phyloP scores from a whole-genome alignment of 352 stramenopile species.

The Aphanomyces euteiches region DNA sequence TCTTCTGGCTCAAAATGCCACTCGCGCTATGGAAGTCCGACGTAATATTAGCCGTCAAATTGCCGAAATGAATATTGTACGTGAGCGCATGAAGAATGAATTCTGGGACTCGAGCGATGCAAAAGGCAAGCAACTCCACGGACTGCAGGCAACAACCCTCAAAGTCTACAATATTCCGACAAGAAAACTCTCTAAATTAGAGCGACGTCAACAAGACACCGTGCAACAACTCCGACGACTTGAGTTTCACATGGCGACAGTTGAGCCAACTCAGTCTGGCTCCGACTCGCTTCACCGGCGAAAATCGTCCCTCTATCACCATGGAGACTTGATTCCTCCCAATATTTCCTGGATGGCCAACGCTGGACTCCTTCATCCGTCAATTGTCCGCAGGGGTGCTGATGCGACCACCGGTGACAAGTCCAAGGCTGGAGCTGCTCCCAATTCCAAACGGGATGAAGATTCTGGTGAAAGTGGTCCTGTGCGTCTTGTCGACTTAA shows the following conservation, averaged over 20 bases:
- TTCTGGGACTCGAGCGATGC: slow-evolving; percentile 86
- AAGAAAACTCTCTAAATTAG: slow-evolving; percentile 44
- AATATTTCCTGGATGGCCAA: slow-evolving; percentile 41
- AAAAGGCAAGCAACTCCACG: slow-evolving; percentile 56
- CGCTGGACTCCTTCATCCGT: slow-evolving; percentile 32
- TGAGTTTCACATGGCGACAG: slow-evolving; percentile 35
- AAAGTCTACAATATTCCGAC: slow-evolving; percentile 85
- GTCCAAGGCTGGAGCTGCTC: not conserved
- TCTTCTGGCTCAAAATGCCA: slow-evolving; percentile 49
- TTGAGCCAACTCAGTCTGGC: not conserved
- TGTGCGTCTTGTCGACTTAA: slow-evolving; percentile 62
- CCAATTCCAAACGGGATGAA: not conserved
- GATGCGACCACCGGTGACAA: slow-evolving; percentile 2
- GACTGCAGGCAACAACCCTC: slow-evolving; percentile 37
- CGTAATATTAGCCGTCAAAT: slow-evolving; percentile 68
- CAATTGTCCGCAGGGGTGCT: slow-evolving; percentile 25
- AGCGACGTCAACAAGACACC: slow-evolving; percentile 36
- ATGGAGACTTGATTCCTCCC: slow-evolving; percentile 28
- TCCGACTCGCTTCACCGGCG: slow-evolving; percentile 10
- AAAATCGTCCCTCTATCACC: slow-evolving; percentile 1
- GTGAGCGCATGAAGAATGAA: slow-evolving; percentile 84
- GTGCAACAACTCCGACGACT: slow-evolving; percentile 34
- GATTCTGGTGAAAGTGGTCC: slow-evolving; percentile 3
- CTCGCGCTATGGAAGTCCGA: slow-evolving; percentile 53
- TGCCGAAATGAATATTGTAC: slow-evolving; percentile 68